Percentiles rank a stretch among this genome's conserved stretches.
phyloP scores from a whole-genome alignment of 768 basidiomycete genomes.

The Rhodotorula babjevae region DNA sequence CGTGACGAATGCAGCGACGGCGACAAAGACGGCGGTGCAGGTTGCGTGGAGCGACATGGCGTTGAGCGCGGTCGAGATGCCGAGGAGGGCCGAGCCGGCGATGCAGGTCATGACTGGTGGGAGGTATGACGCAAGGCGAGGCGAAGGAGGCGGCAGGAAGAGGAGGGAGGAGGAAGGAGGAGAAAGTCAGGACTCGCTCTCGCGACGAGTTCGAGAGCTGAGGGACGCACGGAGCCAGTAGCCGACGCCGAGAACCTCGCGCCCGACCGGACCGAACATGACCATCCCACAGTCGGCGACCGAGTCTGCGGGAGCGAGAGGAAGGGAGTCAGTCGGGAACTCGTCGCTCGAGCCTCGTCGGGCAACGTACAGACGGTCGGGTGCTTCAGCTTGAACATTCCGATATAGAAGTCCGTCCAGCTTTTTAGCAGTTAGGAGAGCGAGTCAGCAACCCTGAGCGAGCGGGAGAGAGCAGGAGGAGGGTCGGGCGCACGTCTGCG shows the following conservation, averaged over 20 bases:
- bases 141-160: not conserved
- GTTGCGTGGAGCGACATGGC: constrained; percentile 46
- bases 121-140: not conserved
- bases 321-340: no score
- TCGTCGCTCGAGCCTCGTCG: not conserved
- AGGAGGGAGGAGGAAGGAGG: not conserved
- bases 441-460: no score
- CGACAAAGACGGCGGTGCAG: constrained; percentile 48
- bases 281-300: constrained; percentile 24
- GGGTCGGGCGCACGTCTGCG: no score
- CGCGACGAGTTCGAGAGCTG: no score
- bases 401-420: constrained; percentile 26
- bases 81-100: constrained; percentile 45
- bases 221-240: constrained; percentile 25
- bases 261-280: constrained; percentile 21
- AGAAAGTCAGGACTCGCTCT: not conserved
- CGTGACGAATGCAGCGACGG: constrained; percentile 43
- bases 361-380: constrained; percentile 20
- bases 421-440: no score
- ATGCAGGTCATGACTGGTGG: constrained; percentile 32
- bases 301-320: constrained; percentile 5
- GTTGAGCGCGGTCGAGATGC: constrained; percentile 47
- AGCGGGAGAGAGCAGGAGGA: no score
- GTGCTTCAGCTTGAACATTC: constrained; percentile 24
- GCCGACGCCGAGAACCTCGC: constrained; percentile 19